These are phyloP conservation scores for Xanthoconium separans DNA, from an alignment of 1,284 basidiomycete species.

Conservation along the genomic window DNA sequence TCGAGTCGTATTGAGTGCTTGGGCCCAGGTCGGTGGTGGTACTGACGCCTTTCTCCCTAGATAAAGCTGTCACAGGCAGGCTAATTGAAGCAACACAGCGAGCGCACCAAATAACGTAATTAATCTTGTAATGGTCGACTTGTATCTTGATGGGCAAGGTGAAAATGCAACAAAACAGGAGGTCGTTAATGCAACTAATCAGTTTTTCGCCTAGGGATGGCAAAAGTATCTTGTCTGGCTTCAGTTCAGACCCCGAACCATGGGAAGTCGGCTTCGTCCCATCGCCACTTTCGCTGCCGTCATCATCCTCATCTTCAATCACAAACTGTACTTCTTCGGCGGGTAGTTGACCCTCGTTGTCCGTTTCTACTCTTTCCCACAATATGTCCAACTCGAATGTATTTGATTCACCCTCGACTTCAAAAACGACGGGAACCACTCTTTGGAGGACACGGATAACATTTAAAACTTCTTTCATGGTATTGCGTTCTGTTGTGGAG, in stretches of 20 bases:
- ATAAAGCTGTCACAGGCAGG: conserved; percentile 14
- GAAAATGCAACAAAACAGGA: conserved; percentile 90
- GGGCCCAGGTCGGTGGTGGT: conserved; percentile 75
- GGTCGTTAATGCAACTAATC: conserved; percentile 76
- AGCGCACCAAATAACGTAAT: conserved; percentile 78
- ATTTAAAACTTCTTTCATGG: conserved; percentile 84
- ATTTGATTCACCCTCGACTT: conserved; percentile 71
- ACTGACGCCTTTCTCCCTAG: conserved; percentile 88
- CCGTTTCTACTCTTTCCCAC: conserved; percentile 64
- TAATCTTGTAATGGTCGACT: conserved; percentile 82
- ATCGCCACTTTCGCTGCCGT: conserved; percentile 28
- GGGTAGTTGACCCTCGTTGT: conserved; percentile 33
- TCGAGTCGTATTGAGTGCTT: conserved; percentile 66
- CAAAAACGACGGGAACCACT: conserved; percentile 85
- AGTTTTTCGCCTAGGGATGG: conserved; percentile 80
- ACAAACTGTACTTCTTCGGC: conserved; percentile 57
- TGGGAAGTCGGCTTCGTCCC: conserved; percentile 12
- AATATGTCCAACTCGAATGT: conserved; percentile 69
- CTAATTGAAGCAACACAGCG: conserved; percentile 4
- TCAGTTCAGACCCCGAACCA: conserved; percentile 25
- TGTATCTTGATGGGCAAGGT: conserved; percentile 79
- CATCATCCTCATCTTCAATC: conserved; percentile 77
- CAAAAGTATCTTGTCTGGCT: conserved; percentile 48
- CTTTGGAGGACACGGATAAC: conserved; percentile 84
- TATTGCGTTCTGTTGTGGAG: conserved; percentile 54